Evolutionary conservation across 805 yeast genomes (phyloP), one percentile per base, ranked within the genome.

Genomic region (Aciculoconidium aculeatum): DNA sequence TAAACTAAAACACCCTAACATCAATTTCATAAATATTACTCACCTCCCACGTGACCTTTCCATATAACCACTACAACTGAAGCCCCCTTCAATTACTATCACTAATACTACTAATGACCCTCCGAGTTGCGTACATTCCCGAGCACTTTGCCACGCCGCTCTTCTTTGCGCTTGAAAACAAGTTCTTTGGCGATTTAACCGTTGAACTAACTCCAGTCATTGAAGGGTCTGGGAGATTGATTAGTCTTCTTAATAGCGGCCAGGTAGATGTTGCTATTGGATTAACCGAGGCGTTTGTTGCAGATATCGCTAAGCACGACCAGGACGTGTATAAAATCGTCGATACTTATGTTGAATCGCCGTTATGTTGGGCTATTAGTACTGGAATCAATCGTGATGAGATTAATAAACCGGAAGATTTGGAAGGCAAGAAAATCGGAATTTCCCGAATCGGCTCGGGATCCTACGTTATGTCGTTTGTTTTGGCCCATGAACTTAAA

Each of bases 81-180:
- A n/a, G n/a, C n/a, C n/a, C n/a, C n/a, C n/a, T n/a, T n/a, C n/a
- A n/a, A n/a, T n/a, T n/a, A n/a, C n/a, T n/a, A n/a, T n/a, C n/a
- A n/a, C n/a, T n/a, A n/a, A n/a, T n/a, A 30, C 11, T 27, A 12
- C 9, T 9, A 21, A 36, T 36, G 37, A 25, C 39, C 15, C 41
- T 77, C 17, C 73, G 53, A 46, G 81, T 87, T 16, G 96, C 95
- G 2, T 82, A 74, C 57, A 77, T 87, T 30, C 96, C 96, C 2
- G 96, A 87, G 55, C 96, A 88, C 51, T 88, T 86, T 47, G 78
- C 92, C 21, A 82, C 95, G 0, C 96, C 96, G 4, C 61, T 87
- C 40, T 76, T 76, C 37, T 74, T 85, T 47, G 94, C 95, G 4
- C 48, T 67, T 35, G 37, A 61, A 26, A 67, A 83, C 27, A 79